Base-by-base conservation (phyloP, 2,329 filamentous ascomycete species). In the Phialophora macrospora region DNA sequence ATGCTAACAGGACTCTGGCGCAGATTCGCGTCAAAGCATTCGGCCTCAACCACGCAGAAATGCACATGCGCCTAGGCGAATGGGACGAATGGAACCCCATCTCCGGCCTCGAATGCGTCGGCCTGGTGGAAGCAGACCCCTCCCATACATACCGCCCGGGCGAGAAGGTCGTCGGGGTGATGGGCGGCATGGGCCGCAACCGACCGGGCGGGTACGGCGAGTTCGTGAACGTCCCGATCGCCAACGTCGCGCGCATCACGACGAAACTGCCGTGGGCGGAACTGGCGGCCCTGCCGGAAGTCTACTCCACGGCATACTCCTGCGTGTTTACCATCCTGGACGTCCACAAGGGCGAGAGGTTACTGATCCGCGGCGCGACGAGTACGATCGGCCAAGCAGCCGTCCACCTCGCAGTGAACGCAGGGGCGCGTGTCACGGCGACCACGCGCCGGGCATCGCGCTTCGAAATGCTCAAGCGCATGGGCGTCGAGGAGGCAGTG, bases 41-140 rank as follows among this genome's bases (percentile, higher is more conserved):
- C 58, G 79, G 79, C 2, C 66, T 81, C 48, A 81, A 81, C 66
- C 78, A 81, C 64, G 80, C 80, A 8, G 80, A 82, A 69, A 80
- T 80, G 75, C 77, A 81, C 69, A 81, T 81, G 79, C 77, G 79
- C 24, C 75, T 74, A 49, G 80, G 80, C 12, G 79, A 77, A 75
- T 71, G 70, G 70, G 68, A 65, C 28, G 68, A 70, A 63, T 71
- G 63, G 62, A 64, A 65, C 34, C 60, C 63, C 22, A 71, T 76
- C 30, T 72, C 67, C 17, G 74, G 75, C 12, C 70, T 76, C 20
- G 75, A 76, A 68, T 82, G 80, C 67, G 80, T 80, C 59, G 80
- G 80, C n/a, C 73, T 73, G 17, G 74, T 82, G 8, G 74, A 71
- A 14, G 70, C 70, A 24, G 80, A 76, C 65, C 78, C 77, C 1